phyloP scores from a whole-genome alignment of 169 alveolate species.

The Plasmodium reichenowi region DNA sequence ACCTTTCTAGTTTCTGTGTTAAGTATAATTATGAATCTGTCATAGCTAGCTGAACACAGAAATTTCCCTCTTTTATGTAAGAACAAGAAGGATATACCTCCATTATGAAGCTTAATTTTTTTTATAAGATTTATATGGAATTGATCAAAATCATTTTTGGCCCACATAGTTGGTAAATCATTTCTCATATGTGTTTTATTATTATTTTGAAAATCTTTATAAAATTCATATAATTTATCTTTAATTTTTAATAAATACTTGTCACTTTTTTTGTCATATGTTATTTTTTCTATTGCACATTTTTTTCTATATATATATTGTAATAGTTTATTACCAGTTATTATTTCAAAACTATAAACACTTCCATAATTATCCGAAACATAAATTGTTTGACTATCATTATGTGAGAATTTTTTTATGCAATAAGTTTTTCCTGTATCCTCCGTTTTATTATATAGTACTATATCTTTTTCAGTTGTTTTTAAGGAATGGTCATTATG shows the following conservation, averaged over 20 bases:
- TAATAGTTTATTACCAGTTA: constrained; percentile 77
- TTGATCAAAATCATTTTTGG: constrained; percentile 44
- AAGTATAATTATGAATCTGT: constrained; percentile 74
- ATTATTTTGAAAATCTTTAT: constrained; percentile 53
- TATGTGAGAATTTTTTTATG: constrained; percentile 19
- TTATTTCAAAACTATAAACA: constrained; percentile 77
- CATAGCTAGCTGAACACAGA: constrained; percentile 77
- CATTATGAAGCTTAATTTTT: constrained; percentile 68
- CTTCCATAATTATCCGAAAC: constrained; percentile 83
- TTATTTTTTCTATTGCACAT: constrained; percentile 36
- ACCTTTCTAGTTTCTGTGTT: constrained; percentile 25
- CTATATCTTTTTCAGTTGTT: constrained; percentile 37
- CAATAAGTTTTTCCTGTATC: constrained; percentile 26
- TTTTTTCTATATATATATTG: constrained; percentile 57
- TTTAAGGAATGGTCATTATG: neutral
- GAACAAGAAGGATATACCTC: constrained; percentile 73
- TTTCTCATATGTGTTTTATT: constrained; percentile 61
- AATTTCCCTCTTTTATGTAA: constrained; percentile 79
- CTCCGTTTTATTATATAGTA: constrained; percentile 18
- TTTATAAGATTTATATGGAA: constrained; percentile 19
- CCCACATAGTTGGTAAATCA: constrained; percentile 66
- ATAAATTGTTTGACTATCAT: constrained; percentile 77
- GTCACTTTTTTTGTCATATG: constrained; percentile 15
- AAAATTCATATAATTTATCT: constrained; percentile 58
- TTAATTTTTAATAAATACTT: constrained; percentile 52